These are phyloP conservation scores for Lentithecium fluviatile DNA, from an alignment of 495 filamentous ascomycete species.

Conservation along the genomic window DNA sequence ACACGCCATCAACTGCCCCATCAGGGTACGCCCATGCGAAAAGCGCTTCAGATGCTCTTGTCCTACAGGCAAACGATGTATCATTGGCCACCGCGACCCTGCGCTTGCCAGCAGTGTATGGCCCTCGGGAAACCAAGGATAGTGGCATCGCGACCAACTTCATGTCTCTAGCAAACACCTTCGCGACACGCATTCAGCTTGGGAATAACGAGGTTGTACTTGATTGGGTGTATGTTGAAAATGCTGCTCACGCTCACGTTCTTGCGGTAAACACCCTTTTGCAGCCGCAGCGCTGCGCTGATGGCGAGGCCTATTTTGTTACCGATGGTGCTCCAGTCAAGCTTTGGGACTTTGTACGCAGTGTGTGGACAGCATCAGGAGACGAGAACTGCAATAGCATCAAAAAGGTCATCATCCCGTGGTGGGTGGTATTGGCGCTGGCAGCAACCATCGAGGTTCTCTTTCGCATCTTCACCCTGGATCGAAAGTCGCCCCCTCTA, in stretches of 20 bases:
- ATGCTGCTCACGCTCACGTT: constrained; percentile 8
- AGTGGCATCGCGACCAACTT: no score
- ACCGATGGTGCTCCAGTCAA: constrained; percentile 1
- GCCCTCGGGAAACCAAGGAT: no score
- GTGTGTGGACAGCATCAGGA: constrained; percentile 1
- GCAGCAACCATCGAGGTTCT: not conserved
- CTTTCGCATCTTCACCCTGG: not conserved
- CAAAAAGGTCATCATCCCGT: not conserved
- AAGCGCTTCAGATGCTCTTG: no score
- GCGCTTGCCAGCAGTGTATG: no score
- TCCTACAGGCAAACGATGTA: no score
- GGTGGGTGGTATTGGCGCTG: not conserved
- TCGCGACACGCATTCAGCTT: not conserved
- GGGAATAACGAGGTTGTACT: not conserved
- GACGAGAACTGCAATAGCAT: not conserved
- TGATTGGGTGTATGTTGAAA: constrained; percentile 13
- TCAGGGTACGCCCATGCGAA: no score
- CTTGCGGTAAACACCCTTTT: constrained; percentile 14
- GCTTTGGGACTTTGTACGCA: constrained; percentile 12
- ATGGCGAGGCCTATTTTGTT: constrained; percentile 12
- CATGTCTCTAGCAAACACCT: not conserved
- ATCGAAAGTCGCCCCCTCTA: not conserved
- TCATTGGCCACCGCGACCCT: no score
- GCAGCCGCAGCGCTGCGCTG: not conserved
- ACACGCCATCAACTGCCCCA: no score